These are phyloP conservation scores for Brassica cretica DNA, from an alignment of 345 rosid species.

Conservation along the genomic window DNA sequence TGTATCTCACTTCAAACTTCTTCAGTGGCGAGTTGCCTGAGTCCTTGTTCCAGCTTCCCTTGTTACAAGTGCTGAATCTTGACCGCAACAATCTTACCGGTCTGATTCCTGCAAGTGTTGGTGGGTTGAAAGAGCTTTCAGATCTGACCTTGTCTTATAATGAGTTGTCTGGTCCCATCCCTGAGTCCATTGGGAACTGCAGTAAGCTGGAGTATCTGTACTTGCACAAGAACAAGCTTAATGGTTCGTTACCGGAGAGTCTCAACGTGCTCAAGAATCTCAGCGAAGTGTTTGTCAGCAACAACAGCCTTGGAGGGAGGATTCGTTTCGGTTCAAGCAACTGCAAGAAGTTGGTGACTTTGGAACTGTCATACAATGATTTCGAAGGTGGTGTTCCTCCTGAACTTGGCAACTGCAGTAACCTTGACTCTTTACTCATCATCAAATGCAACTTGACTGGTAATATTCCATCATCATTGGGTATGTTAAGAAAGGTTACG, in stretches of 20 bases:
- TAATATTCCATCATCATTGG: constrained; percentile 64
- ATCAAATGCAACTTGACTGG: constrained; percentile 54
- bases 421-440: constrained; percentile 42
- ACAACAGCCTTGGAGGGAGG: constrained; percentile 58
- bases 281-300: constrained; percentile 34
- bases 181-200: constrained; percentile 62
- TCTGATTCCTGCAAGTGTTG: constrained; percentile 56
- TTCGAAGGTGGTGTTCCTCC: constrained; percentile 59
- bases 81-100: constrained; percentile 54
- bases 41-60: constrained; percentile 45
- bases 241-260: constrained; percentile 60
- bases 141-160: constrained; percentile 44
- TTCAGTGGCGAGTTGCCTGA: constrained; percentile 54
- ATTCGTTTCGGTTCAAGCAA: constrained; percentile 50
- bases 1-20: constrained; percentile 49
- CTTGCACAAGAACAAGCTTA: constrained; percentile 50
- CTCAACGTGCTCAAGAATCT: constrained; percentile 60
- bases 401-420: constrained; percentile 63
- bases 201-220: constrained; percentile 44
- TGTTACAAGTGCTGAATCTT: constrained; percentile 44
- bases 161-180: constrained; percentile 57
- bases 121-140: constrained; percentile 43
- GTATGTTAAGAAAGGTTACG: constrained; percentile 45
- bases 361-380: constrained; percentile 58
- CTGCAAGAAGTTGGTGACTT: constrained; percentile 46